These are phyloP conservation scores for Akanthomyces dipterigenus DNA, from an alignment of 2,329 filamentous ascomycete genomes.

Conservation along the genomic window DNA sequence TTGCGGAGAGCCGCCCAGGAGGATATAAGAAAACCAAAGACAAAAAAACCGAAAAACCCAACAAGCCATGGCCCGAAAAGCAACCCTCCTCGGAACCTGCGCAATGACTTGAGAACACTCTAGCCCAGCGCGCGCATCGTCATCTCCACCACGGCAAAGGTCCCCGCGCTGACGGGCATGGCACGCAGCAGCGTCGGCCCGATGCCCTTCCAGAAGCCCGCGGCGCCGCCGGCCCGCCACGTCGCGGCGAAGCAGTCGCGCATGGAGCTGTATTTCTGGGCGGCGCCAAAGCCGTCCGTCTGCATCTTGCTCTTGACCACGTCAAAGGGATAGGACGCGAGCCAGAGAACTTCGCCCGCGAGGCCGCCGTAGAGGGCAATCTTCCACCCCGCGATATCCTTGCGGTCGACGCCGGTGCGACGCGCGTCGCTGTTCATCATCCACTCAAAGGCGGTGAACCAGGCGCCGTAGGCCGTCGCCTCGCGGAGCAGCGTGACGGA, in stretches of 20 bases:
- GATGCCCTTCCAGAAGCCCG: constrained; percentile 93
- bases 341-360: constrained; percentile 89
- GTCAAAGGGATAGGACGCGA: constrained; percentile 90
- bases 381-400: constrained; percentile 75
- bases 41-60: neutral
- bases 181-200: constrained; percentile 85
- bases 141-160: constrained; percentile 77
- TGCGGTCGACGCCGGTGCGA: constrained; percentile 68
- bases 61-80: neutral
- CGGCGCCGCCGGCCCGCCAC: constrained; percentile 65
- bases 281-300: constrained; percentile 77
- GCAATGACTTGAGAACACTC: neutral
- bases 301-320: constrained; percentile 99
- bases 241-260: constrained; percentile 83
- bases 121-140: constrained; percentile 56
- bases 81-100: no score
- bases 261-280: constrained; percentile 73
- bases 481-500: constrained; percentile 82
- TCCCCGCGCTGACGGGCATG: constrained; percentile 97
- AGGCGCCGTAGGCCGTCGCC: constrained; percentile 89
- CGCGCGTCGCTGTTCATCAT: constrained; percentile 86
- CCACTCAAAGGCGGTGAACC: constrained; percentile 94
- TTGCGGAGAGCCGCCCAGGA: neutral
- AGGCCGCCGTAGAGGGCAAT: constrained; percentile 88
- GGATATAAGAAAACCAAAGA: neutral